Base-by-base conservation (phyloP, 441 rosid genomes). In the Raphanus hybrid region DNA sequence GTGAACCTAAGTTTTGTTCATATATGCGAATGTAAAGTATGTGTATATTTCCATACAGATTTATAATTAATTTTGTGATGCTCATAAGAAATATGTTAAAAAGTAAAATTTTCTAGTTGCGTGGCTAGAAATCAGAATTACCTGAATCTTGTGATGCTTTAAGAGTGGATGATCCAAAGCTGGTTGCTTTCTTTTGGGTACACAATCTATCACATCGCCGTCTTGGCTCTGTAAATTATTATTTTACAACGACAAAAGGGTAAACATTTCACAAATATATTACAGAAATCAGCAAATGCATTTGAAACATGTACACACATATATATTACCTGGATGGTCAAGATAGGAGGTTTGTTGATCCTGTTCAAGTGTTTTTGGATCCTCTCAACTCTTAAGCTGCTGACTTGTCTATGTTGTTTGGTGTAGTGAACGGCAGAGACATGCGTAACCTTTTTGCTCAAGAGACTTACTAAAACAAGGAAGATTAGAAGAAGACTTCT, bases 301-400 rank as follows among this genome's bases (percentile, higher is more conserved):
- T 64, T 35, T 11, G 78, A 35, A 48, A 67, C 14, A 14, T 32
- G n/a, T 29, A 29, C 27, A 18, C 18, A 4, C 8, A 48, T 41
- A 6, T 52, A 52, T 54, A 8, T 27, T 64, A 88, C 94, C 91
- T 88, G 77, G 10, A 90, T 86, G 83, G 87, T 87, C 27, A 88
- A 23, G 69, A 87, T 80, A 62, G 92, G 76, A 70, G 89, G 85
- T 75, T 90, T 90, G 87, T 90, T 90, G 54, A 90, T 86, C 73
- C 78, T 87, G 75, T 84, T 73, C 84, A 90, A 73, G 74, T 88
- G 94, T 73, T 71, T 87, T 15, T 78, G 91, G 37, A 95, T 95
- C 80, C 99, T 89, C 64, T 80, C 82, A 70, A 93, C 86, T 76
- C 99, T 93, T 82, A 91, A 75, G 76, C 87, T 81, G 66, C 96